Evolutionary conservation across 2,329 filamentous ascomycete species (phyloP).

Genomic region (Aspergillus arachidicola): DNA sequence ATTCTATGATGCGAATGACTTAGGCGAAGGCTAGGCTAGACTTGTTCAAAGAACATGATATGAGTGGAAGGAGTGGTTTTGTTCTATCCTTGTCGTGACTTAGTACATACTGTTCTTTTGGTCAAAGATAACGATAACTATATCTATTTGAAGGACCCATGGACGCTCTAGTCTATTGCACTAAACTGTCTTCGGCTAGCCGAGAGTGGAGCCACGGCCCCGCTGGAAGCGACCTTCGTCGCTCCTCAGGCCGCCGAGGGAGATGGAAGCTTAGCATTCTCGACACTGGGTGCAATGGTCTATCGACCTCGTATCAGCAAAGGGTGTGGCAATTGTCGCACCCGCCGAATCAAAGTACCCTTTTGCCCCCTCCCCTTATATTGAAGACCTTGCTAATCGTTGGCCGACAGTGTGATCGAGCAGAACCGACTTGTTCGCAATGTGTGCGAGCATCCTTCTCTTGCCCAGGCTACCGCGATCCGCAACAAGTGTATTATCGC

Average conservation of each 20-base stretch:
- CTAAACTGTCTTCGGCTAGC: too few relatives aligned
- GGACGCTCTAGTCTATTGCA: not conserved
- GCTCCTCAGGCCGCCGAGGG: not conserved
- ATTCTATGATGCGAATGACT: not conserved
- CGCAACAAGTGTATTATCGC: not conserved
- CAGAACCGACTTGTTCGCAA: constrained; percentile 1
- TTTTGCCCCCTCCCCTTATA: not conserved
- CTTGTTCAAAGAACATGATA: not conserved
- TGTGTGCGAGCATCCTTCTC: constrained; percentile 1
- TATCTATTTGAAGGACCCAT: too few relatives aligned
- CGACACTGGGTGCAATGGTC: not conserved
- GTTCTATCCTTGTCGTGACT: not conserved
- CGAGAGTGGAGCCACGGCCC: too few relatives aligned
- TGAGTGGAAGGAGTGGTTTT: not conserved
- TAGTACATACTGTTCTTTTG: not conserved
- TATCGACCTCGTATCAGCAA: not conserved
- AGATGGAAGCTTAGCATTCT: not conserved
- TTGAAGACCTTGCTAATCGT: not conserved
- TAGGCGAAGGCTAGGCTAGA: not conserved
- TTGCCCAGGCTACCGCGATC: not conserved
- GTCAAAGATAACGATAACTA: too few relatives aligned
- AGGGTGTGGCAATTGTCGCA: not conserved
- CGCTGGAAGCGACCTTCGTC: not conserved
- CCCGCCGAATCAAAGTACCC: not conserved
- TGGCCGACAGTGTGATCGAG: not conserved